Conservation (phyloP, 1,139 yeast genomes). For the Geotrichum carabidarum region DNA sequence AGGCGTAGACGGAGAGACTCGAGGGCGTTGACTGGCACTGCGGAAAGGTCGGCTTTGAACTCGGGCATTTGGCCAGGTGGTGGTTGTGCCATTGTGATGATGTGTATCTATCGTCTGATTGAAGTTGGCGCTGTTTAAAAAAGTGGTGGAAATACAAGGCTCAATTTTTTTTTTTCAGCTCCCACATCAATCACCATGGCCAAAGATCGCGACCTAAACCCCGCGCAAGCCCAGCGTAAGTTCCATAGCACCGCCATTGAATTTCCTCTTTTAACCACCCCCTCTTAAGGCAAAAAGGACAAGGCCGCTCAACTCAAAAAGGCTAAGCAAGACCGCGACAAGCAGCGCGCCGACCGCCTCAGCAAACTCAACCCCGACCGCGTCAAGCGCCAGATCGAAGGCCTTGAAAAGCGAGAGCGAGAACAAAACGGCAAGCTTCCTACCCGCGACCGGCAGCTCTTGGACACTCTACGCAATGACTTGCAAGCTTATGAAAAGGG, state of each 20-base stretch:
- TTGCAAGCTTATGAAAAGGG: constrained; percentile 26
- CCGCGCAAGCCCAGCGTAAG: constrained; percentile 30
- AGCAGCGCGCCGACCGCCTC: constrained; percentile 24
- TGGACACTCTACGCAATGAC: constrained; percentile 25
- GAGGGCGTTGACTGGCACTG: constrained; percentile 55
- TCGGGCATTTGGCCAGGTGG: constrained; percentile 17
- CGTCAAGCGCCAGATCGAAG: constrained; percentile 24
- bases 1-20: constrained; percentile 58
- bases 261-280: background rate
- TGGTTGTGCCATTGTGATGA: constrained; percentile 9
- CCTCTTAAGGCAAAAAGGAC: constrained; percentile 29
- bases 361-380: constrained; percentile 25
- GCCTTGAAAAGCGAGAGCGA: constrained; percentile 20
- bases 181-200: constrained; percentile 22
- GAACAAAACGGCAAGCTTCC: constrained; percentile 20
- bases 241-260: background rate
- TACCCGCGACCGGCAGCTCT: constrained; percentile 23
- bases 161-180: background rate
- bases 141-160: background rate
- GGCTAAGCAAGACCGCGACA: constrained; percentile 28
- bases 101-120: background rate
- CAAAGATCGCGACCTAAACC: constrained; percentile 22
- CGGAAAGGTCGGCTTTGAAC: constrained; percentile 30
- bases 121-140: background rate
- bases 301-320: constrained; percentile 32